A percentile compares a stretch with the other conserved stretches of the same genome.
These are phyloP conservation scores for Fusarium cicatricum DNA, from an alignment of 2,329 filamentous ascomycete genomes.

Conservation along the genomic window DNA sequence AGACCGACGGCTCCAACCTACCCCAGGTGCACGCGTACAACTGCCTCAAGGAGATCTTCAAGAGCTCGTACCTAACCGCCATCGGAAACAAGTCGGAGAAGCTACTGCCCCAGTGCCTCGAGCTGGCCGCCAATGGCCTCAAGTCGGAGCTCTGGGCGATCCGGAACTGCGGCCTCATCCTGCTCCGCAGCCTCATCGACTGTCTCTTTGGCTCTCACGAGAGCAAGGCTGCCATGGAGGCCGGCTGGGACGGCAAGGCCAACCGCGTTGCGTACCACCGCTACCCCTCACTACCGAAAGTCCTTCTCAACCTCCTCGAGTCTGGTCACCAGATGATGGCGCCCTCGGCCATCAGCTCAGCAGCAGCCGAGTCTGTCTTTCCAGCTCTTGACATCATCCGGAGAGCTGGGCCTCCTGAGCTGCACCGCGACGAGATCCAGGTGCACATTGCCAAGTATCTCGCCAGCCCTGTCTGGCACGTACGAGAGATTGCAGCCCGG, in stretches of 20 bases:
- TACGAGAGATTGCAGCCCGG: slow-evolving; percentile 80
- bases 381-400: slow-evolving; percentile 84
- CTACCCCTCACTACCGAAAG: slow-evolving; percentile 69
- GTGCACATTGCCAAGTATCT: slow-evolving; percentile 68
- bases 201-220: slow-evolving; percentile 79
- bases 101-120: slow-evolving; percentile 76
- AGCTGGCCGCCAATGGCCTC: slow-evolving; percentile 81
- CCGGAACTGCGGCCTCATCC: slow-evolving; percentile 89
- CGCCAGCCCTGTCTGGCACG: slow-evolving; percentile 77
- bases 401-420: slow-evolving; percentile 71
- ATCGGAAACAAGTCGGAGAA: slow-evolving; percentile 76
- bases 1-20: slow-evolving; percentile 71
- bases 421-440: slow-evolving; percentile 63
- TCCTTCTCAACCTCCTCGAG: slow-evolving; percentile 70
- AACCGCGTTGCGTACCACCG: slow-evolving; percentile 74
- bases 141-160: slow-evolving; percentile 91
- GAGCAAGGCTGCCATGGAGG: slow-evolving; percentile 69
- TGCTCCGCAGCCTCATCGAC: slow-evolving; percentile 87
- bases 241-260: slow-evolving; percentile 70
- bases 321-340: slow-evolving; percentile 57
- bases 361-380: slow-evolving; percentile 75
- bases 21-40: slow-evolving; percentile 96
- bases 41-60: slow-evolving; percentile 91
- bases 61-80: slow-evolving; percentile 77
- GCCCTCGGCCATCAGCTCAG: slow-evolving; percentile 45